Evolutionary conservation across 2,329 filamentous ascomycete genomes (phyloP).

Genomic region (Chalaropsis thielavioides): DNA sequence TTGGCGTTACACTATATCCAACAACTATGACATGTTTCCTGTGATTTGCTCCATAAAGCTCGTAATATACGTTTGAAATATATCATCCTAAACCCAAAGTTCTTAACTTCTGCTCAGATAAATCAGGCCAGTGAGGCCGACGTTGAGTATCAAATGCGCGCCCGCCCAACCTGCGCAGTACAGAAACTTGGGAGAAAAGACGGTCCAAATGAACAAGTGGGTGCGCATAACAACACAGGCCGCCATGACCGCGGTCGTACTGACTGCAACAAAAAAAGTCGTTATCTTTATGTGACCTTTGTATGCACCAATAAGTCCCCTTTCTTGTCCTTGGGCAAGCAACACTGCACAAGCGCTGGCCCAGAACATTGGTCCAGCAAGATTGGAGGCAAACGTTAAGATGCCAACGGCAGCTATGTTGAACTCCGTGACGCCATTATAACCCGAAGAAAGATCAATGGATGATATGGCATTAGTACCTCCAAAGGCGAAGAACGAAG

Average conservation of each 20-base stretch:
- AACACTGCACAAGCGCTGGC: conserved; percentile 48
- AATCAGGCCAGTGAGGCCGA: conserved; percentile 45
- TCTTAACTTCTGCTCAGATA: conserved; percentile 24
- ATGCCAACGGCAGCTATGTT: conserved; percentile 66
- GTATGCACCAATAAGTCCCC: conserved; percentile 23
- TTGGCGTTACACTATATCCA: not conserved
- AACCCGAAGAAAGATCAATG: conserved; percentile 86
- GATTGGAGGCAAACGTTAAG: conserved; percentile 79
- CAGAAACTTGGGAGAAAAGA: conserved; percentile 92
- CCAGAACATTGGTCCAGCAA: conserved; percentile 87
- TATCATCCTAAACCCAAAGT: not conserved
- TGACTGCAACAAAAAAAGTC: conserved; percentile 55
- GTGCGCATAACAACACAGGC: conserved; percentile 73
- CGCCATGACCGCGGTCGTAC: conserved; percentile 63
- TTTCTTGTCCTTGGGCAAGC: conserved; percentile 29
- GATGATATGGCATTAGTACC: conserved; percentile 90
- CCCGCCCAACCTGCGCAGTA: conserved; percentile 86
- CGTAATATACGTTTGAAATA: not conserved
- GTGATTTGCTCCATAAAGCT: not conserved
- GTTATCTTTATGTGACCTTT: conserved; percentile 44
- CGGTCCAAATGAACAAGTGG: conserved; percentile 96
- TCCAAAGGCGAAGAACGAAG: conserved; percentile 78
- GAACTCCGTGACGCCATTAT: conserved; percentile 79
- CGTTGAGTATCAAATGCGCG: conserved; percentile 63
- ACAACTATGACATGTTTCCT: not conserved